Percentiles rank a stretch among this genome's conserved stretches.
These are phyloP conservation scores for Penicillium sp. DNA, from an alignment of 2,329 filamentous ascomycete species.

Conservation along the genomic window DNA sequence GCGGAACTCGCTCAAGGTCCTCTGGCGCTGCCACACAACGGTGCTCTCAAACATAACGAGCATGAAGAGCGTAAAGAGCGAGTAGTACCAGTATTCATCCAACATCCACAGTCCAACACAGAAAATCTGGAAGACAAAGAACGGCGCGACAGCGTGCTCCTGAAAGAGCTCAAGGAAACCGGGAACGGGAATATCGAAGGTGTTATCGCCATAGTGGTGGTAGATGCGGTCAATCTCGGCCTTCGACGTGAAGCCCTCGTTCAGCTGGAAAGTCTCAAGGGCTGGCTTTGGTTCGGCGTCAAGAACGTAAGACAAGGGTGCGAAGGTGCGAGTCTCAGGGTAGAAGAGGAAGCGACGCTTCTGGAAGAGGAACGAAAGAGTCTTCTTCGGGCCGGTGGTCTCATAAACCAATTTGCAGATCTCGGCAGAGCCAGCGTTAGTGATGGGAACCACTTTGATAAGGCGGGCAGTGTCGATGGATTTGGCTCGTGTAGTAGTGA, in stretches of 20 bases:
- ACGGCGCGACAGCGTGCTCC: slow-evolving; percentile 96
- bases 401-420: slow-evolving; percentile 81
- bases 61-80: slow-evolving; percentile 98
- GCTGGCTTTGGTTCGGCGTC: slow-evolving; percentile 80
- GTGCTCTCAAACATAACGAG: slow-evolving; percentile 96
- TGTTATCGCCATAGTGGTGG: slow-evolving; percentile 93
- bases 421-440: slow-evolving; percentile 84
- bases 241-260: slow-evolving; percentile 69
- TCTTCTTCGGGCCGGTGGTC: slow-evolving; percentile 70
- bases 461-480: slow-evolving; percentile 72
- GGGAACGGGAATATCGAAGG: slow-evolving; percentile 96
- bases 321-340: slow-evolving; percentile 69
- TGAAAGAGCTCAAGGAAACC: slow-evolving; percentile 95
- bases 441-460: slow-evolving; percentile 89
- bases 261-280: slow-evolving; percentile 75
- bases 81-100: slow-evolving; percentile 99
- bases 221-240: slow-evolving; percentile 77
- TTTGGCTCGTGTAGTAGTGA: slow-evolving; percentile 72
- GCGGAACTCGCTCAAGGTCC: slow-evolving; percentile 92
- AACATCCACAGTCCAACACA: slow-evolving; percentile 98
- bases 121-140: slow-evolving; percentile 99
- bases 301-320: slow-evolving; percentile 77
- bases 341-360: slow-evolving; percentile 94
- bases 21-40: slow-evolving; percentile 97
- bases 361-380: slow-evolving; percentile 90